These are phyloP conservation scores for Hirschioporus abietinus DNA, from an alignment of 768 basidiomycete genomes.

Conservation along the genomic window DNA sequence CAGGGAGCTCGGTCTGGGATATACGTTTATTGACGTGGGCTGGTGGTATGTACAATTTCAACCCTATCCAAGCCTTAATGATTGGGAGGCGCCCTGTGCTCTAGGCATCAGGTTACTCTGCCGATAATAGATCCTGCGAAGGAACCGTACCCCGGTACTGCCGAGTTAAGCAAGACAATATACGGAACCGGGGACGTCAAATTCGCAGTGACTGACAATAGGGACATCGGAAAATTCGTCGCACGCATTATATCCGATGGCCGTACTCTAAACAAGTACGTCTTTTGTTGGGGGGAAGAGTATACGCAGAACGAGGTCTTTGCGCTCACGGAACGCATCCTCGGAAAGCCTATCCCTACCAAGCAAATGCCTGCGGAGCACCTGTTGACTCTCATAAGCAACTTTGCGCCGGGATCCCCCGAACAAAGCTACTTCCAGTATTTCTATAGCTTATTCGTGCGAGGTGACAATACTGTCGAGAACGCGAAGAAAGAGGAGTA, in stretches of 20 bases:
- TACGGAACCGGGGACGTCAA: slow-evolving; percentile 18
- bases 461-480: slow-evolving; percentile 26
- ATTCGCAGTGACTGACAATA: slow-evolving; percentile 18
- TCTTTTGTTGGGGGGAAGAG: slow-evolving; percentile 24
- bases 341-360: slow-evolving; percentile 15
- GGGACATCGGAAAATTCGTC: slow-evolving; percentile 24
- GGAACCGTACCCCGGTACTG: not conserved
- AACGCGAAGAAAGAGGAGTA: slow-evolving; percentile 14
- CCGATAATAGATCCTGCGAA: slow-evolving; percentile 15
- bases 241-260: slow-evolving; percentile 26
- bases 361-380: not conserved
- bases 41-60: slow-evolving; percentile 18
- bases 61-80: not conserved
- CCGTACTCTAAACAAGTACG: slow-evolving; percentile 27
- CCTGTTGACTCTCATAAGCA: not conserved
- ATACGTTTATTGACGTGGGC: slow-evolving; percentile 29
- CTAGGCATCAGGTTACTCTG: slow-evolving; percentile 7
- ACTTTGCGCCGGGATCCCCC: not conserved
- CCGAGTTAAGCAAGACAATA: slow-evolving; percentile 6
- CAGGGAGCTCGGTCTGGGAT: slow-evolving; percentile 18
- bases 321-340: slow-evolving; percentile 17
- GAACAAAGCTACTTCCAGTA: not conserved
- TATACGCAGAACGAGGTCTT: slow-evolving; percentile 20
- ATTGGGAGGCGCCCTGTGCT: not conserved
- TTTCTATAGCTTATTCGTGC: slow-evolving; percentile 20